Conservation (phyloP, 2,329 filamentous ascomycete genomes). For the Penicillium rolfsii region DNA sequence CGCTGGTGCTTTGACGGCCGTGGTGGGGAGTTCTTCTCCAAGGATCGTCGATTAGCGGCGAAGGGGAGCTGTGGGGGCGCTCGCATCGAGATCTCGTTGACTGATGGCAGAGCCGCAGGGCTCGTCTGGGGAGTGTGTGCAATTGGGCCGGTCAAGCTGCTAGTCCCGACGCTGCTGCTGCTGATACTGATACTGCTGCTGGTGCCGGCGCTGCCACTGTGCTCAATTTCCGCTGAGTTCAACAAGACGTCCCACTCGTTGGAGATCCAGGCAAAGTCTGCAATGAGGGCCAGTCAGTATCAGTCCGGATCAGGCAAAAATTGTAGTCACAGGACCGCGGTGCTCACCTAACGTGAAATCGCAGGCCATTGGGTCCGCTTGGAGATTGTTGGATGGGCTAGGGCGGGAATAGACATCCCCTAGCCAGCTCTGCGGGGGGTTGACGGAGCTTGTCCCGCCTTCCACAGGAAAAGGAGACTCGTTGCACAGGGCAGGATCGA, state of each 20-base stretch:
- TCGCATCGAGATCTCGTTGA: background rate
- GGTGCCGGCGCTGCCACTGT: background rate
- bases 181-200: background rate
- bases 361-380: background rate
- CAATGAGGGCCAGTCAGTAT: background rate
- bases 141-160: background rate
- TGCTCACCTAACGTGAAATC: background rate
- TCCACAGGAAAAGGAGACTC: background rate
- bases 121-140: background rate
- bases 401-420: background rate
- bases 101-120: background rate
- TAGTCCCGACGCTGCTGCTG: background rate
- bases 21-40: background rate
- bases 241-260: background rate
- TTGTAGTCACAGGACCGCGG: background rate
- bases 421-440: background rate
- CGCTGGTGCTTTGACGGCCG: slow-evolving; percentile 3
- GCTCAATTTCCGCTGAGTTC: background rate
- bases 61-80: background rate
- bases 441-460: background rate
- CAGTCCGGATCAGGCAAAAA: background rate
- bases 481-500: background rate
- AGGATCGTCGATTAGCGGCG: background rate
- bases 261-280: slow-evolving; percentile 2
- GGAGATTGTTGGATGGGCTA: background rate